Base-by-base conservation (phyloP, 345 rosid genomes). In the Aquilaria malaccensis region DNA sequence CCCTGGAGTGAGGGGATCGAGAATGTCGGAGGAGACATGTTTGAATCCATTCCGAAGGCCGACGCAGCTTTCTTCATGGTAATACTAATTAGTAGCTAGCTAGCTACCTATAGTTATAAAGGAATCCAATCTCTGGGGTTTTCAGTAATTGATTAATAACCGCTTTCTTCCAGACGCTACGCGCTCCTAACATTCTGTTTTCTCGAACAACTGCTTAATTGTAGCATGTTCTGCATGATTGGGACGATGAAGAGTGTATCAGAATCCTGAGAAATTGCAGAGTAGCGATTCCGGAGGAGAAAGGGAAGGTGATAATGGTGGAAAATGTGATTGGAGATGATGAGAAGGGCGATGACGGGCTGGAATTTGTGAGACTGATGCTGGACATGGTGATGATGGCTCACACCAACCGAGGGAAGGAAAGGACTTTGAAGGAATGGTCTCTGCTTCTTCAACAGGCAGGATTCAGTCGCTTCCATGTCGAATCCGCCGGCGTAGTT, bases 361-460 rank as follows among this genome's bases (percentile, higher is more conserved):
- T 81, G 7, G 80, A 70, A 33, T 71, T 45, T 0, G 83, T 73
- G 43, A 82, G 80, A 70, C 45, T 89, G 69, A 64, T 72, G 77
- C 65, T 86, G 1, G 98, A 85, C 70, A 84, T 91, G 95, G 79
- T 48, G 66, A 83, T 83, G 96, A 83, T 86, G 90, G 81, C 85
- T 59, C 87, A 83, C 58, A 83, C 87, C 2, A 58, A 59, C 58
- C 62, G 68, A 7, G 96, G 91, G 51, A 82, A 82, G 67, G 96
- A 89, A 59, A 66, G 98, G 66, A 85, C 81, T 29, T 55, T 61
- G 15, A 64, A 81, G 54, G 95, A 92, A 61, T 91, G 95, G 92
- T 80, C 69, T 10, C 72, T 60, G 58, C 72, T 91, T 45, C 81
- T 91, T 56, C 31, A 4, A 6, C 55, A 78, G 48, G 84, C 92